These are phyloP conservation scores for Arthrobotrys entomopaga DNA, from an alignment of 2,329 filamentous ascomycete species.

Conservation along the genomic window DNA sequence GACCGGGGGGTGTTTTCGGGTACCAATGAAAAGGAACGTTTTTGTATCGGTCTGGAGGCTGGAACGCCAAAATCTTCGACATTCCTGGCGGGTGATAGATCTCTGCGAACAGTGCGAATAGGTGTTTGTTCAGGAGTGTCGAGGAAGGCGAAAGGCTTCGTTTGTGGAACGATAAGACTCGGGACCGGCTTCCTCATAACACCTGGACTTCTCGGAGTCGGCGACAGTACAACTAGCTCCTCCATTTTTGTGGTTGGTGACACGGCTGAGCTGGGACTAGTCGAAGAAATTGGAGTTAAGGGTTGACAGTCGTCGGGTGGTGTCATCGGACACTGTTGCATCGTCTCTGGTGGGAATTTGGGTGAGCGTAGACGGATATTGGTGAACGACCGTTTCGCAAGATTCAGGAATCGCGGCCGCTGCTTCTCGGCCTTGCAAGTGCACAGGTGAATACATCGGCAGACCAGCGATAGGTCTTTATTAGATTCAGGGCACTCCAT, in stretches of 20 bases:
- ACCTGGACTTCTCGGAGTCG: constrained; percentile 37
- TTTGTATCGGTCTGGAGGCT: constrained; percentile 45
- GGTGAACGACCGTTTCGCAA: constrained; percentile 52
- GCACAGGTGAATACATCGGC: constrained; percentile 42
- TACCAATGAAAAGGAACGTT: constrained; percentile 43
- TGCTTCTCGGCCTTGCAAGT: constrained; percentile 51
- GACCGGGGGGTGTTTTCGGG: constrained; percentile 48
- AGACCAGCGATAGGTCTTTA: constrained; percentile 20
- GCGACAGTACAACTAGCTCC: constrained; percentile 25
- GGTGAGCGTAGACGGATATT: constrained; percentile 53
- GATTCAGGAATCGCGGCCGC: constrained; percentile 48
- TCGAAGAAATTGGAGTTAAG: constrained; percentile 19
- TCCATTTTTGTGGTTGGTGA: constrained; percentile 44
- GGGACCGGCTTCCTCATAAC: constrained; percentile 49
- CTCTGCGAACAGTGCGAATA: constrained; percentile 34
- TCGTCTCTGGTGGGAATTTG: constrained; percentile 40
- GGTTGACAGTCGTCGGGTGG: constrained; percentile 39
- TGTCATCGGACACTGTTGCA: constrained; percentile 42
- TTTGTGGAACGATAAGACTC: constrained; percentile 46
- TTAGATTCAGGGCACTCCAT: constrained; percentile 23
- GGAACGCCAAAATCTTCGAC: constrained; percentile 43
- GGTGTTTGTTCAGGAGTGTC: constrained; percentile 52
- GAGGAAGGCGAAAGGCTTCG: constrained; percentile 43
- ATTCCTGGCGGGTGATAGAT: constrained; percentile 44
- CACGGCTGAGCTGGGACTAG: constrained; percentile 19